Base-by-base conservation (phyloP, 352 stramenopile species). In the Phytophthora sojae region DNA sequence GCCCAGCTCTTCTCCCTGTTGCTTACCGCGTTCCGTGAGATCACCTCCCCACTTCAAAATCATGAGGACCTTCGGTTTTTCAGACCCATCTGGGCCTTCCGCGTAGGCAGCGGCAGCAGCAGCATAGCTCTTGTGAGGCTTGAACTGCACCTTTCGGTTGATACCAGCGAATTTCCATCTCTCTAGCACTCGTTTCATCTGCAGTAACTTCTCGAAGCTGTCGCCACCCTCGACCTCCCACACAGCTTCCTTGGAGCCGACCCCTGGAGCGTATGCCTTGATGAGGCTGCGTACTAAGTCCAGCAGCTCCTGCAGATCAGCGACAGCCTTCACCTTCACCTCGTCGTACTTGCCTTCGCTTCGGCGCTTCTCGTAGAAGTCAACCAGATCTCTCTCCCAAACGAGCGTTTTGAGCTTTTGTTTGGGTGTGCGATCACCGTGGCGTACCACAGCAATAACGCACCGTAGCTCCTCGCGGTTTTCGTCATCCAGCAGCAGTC, bases 31-130 rank as follows among this genome's bases (percentile, higher is more conserved):
- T 64, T 99, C 97, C 1, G 98, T 99, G 12, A 99, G 80, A 71
- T 99, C 97, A 3, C 98, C 98, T 62, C 98, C 98, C 98, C 98
- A 99, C 80, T 99, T 99, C 5, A 99, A 81, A 73, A 99, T 99
- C 60, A 99, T 92, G n/a, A 99, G 86, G 7, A 99, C 87, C 76
- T 99, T 91, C 1, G 85, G 94, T 8, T 82, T 82, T 32, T 96
- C 95, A 25, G 61, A 50, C 54, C 51, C 57, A 47, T 69, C 61
- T 37, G 55, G 57, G 8, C 42, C 26, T 49, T 69, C 69, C 47
- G 60, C 61, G 6, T 61, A 77, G n/a, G 73, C 68, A 3, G 73
- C 78, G 17, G 65, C 63, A 0, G 75, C 82, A 15, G 75, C 69
- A 53, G 83, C 80, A 52, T 93, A 88, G 32, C 80, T 81, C 4